Evolutionary conservation across 164 flowering plant genomes (phyloP), one percentile per base, ranked within the genome.

Genomic region (Dillenia suffruticosa): DNA sequence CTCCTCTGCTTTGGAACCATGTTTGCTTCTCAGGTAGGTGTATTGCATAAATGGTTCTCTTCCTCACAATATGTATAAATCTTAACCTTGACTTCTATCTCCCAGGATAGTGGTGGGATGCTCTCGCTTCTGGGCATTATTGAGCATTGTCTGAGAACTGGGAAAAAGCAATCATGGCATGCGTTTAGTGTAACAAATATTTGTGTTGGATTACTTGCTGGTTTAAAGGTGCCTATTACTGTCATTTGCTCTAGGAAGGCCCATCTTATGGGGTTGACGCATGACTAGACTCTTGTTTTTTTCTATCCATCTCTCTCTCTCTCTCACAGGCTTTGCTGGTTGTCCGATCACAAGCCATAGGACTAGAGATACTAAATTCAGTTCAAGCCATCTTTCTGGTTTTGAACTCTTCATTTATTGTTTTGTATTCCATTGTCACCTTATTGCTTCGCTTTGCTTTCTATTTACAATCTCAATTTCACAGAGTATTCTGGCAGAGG

Each of bases 171-270:
- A 72, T 51, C 82, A 44, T 89, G 96, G 92, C 97, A 77, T 72
- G 72, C 77, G 47, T 75, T 84, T 56, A 82, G 82, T 74, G 70
- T 88, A 46, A 89, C 93, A 61, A 94, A 92, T 75, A 84, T 84
- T 56, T 94, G 99, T 72, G 96, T 88, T 57, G 97, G 86, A 15
- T 71, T 94, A 59, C 90, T 94, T 63, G 73, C 96, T 67, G 96
- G 93, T 48, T 72, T 94, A 45, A 94, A 94, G 97, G 99, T 92
- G 44, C 48, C 73, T 24, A 32, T 51, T 13, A 12, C 17, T 46
- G 11, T 67, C 15, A 0, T 46, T 17, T 51, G n/a, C 58, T 68
- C 13, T 58, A 24, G 50, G 22, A 19, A 19, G 22, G 22, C 22
- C 22, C 22, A 19, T 19, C 1, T 19, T 19, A 19, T 1, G 22